phyloP scores from a whole-genome alignment of 495 filamentous ascomycete genomes.

The Xanthoparmelia taractica region DNA sequence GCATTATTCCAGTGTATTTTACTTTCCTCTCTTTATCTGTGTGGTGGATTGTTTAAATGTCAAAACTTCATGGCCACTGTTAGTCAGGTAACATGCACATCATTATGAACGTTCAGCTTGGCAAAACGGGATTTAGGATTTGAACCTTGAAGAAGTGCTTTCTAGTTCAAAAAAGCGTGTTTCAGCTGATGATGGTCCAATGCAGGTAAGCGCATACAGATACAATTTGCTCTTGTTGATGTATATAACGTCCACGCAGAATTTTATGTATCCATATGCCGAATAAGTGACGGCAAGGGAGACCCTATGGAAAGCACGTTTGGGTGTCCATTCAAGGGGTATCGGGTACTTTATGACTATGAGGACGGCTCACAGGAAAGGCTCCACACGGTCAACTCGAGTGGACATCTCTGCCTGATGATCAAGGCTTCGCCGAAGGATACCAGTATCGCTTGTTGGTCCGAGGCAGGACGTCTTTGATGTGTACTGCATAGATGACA shows the following conservation, averaged over 20 bases:
- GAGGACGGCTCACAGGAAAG: neutral
- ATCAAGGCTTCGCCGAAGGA: neutral
- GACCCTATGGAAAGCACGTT: neutral
- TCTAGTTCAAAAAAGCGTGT: neutral
- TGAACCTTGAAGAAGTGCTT: no score
- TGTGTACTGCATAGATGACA: neutral
- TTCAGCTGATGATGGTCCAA: neutral
- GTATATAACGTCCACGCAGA: neutral
- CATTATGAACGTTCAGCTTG: neutral
- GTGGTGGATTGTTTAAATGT: neutral
- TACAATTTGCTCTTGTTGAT: neutral
- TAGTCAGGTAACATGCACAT: neutral
- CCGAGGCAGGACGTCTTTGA: neutral
- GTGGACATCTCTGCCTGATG: neutral
- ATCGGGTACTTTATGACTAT: neutral
- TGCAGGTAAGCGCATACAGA: neutral
- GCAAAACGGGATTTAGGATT: neutral
- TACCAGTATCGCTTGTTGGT: neutral
- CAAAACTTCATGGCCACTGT: neutral
- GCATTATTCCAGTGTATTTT: slow-evolving; percentile 6
- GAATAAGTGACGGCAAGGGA: neutral
- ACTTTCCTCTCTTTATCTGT: neutral
- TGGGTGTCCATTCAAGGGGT: neutral
- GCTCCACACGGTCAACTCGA: neutral
- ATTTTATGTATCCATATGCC: neutral